Percentiles rank a stretch among this genome's conserved stretches.
Evolutionary conservation across 1,139 yeast species (phyloP).

Genomic region (Protomyces gravidus): DNA sequence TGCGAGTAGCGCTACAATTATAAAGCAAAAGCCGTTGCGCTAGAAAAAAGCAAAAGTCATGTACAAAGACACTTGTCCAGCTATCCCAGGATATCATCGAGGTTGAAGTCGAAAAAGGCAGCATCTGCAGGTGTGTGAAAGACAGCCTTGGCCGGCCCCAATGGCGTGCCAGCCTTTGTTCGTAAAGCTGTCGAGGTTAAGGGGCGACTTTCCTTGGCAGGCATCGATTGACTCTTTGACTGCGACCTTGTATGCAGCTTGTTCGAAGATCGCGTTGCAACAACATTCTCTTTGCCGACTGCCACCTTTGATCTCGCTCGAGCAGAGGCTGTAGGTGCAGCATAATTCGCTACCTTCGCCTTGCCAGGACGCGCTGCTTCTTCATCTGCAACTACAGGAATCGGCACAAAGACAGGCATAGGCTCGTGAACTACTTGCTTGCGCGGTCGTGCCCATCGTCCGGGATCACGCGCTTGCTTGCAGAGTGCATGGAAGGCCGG

Average conservation of each 20-base stretch:
- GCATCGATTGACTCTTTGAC: neutral
- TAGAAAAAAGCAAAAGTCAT: neutral
- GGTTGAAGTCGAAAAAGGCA: neutral
- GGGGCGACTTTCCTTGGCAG: neutral
- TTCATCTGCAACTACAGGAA: neutral
- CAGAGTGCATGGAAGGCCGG: neutral
- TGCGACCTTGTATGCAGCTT: neutral
- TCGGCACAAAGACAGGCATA: neutral
- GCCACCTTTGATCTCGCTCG: slow-evolving; percentile 10
- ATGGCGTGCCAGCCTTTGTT: neutral
- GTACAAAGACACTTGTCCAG: neutral
- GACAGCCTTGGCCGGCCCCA: neutral
- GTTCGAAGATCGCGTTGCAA: neutral
- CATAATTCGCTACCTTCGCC: slow-evolving; percentile 6
- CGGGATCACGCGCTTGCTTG: neutral
- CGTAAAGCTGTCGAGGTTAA: no score
- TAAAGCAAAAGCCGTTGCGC: neutral
- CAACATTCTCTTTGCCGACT: neutral
- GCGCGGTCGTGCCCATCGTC: neutral
- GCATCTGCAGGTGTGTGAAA: neutral
- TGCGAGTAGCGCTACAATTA: neutral
- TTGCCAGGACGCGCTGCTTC: neutral
- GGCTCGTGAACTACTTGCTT: neutral
- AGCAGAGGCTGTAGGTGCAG: slow-evolving; percentile 17
- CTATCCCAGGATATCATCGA: neutral